A percentile compares a stretch with the other conserved stretches of the same genome.
These are phyloP conservation scores for Przewalskia tangutica DNA, from an alignment of 257 asterid species.

Conservation along the genomic window DNA sequence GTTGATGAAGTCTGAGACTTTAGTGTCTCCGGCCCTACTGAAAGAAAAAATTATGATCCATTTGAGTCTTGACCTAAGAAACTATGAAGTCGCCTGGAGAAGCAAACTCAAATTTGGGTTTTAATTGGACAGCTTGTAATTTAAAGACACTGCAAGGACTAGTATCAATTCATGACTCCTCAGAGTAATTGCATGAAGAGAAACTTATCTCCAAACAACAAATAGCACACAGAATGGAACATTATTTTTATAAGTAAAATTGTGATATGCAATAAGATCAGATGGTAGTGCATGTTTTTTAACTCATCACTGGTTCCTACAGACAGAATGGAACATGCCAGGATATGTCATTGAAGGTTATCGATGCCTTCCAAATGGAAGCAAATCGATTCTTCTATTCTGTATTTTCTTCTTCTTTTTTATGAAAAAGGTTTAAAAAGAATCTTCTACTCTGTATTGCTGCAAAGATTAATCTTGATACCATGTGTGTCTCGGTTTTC, in stretches of 20 bases:
- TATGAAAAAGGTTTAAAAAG: neutral
- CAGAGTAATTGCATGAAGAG: neutral
- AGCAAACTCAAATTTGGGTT: neutral
- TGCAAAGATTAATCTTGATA: neutral
- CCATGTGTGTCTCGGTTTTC: neutral
- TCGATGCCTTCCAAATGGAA: neutral
- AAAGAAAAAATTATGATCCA: neutral
- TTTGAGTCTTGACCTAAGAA: neutral
- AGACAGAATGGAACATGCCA: too few relatives aligned
- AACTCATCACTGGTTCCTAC: too few relatives aligned
- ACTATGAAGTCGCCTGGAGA: neutral
- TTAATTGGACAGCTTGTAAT: neutral
- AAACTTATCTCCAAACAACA: slow-evolving; percentile 1
- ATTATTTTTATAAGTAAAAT: too few relatives aligned
- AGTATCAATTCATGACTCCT: neutral
- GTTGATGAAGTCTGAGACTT: slow-evolving; percentile 6
- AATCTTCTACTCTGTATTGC: neutral
- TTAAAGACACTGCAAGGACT: neutral
- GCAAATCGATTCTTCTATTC: neutral
- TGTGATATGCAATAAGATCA: too few relatives aligned
- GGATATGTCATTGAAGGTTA: neutral
- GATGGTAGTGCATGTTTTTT: too few relatives aligned
- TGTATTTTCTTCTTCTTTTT: neutral
- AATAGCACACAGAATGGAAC: neutral
- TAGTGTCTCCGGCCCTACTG: slow-evolving; percentile 26